These are phyloP conservation scores for Murraya paniculata DNA, from an alignment of 345 rosid genomes.

Conservation along the genomic window DNA sequence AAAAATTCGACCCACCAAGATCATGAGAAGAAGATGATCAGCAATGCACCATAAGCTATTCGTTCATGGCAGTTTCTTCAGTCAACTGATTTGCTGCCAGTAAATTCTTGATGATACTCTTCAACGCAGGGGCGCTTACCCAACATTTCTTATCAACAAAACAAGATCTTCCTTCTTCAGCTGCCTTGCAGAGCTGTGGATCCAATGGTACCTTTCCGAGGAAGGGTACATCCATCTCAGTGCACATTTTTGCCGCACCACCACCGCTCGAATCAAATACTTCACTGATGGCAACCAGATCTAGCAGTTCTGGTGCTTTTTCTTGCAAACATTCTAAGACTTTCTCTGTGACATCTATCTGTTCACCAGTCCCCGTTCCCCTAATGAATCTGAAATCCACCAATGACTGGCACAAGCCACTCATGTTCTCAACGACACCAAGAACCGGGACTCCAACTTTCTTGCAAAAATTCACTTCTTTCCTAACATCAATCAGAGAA, in stretches of 20 bases:
- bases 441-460: constrained; percentile 82
- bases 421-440: constrained; percentile 99
- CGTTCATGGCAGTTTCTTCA: not conserved
- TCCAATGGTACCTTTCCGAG: constrained; percentile 91
- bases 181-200: constrained; percentile 78
- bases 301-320: constrained; percentile 74
- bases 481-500: constrained; percentile 87
- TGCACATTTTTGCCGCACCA: constrained; percentile 80
- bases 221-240: constrained; percentile 79
- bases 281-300: constrained; percentile 55
- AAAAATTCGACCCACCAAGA: not conserved
- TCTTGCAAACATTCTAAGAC: constrained; percentile 48
- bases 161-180: constrained; percentile 90
- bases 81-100: constrained; percentile 9
- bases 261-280: constrained; percentile 89
- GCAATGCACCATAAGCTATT: constrained; percentile 8
- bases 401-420: constrained; percentile 77
- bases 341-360: constrained; percentile 53
- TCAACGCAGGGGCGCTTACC: constrained; percentile 66
- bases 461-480: constrained; percentile 93
- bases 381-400: constrained; percentile 61
- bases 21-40: not conserved
- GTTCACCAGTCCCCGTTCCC: constrained; percentile 48
- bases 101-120: constrained; percentile 21
- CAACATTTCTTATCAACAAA: constrained; percentile 63